Evolutionary conservation across 768 basidiomycete genomes (phyloP), one percentile per base, ranked within the genome.

Genomic region (Amanita fuliginea): DNA sequence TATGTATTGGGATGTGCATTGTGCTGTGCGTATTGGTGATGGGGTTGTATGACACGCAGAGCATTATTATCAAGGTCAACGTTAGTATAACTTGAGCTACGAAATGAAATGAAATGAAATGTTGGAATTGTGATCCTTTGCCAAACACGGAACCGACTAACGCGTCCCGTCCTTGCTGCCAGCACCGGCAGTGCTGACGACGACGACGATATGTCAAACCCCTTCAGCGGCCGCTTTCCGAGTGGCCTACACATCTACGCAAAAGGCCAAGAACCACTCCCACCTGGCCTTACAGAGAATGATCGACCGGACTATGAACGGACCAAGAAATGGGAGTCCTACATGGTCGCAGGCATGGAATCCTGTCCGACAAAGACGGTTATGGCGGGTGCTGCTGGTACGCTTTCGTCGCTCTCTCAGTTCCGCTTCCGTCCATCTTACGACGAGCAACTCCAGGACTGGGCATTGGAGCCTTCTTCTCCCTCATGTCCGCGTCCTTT

Each of bases 401-500:
- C 59, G 83, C 69, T 51, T 3, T 6, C 26, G 1, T 6, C 6
- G 1, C 6, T 26, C 6, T 26, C 26, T 26, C n/a, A n/a, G n/a
- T 26, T 26, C 6, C 5, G 3, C 6, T 26, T 48, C 9, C 26
- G 26, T n/a, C n/a, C n/a, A n/a, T n/a, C n/a, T n/a, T n/a, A n/a
- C n/a, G n/a, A n/a, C n/a, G n/a, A n/a, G n/a, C n/a, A n/a, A n/a
- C n/a, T n/a, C 22, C 48, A 96, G 94, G 95, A 42, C 81, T 98
- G 57, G 94, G 77, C 9, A 76, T 96, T 37, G 95, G 95, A 52
- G 93, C 85, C 28, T 93, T 97, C 73, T 90, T 98, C 69, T 91
- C 92, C 1, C 75, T 97, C 52, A 97, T 98, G 95, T 90, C 88
- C 30, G 74, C 92, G 16, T 90, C 92, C 24, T 94, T 98, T 62